Conservation (phyloP, 2,329 filamentous ascomycete genomes). For the Epichloe uncinata region DNA sequence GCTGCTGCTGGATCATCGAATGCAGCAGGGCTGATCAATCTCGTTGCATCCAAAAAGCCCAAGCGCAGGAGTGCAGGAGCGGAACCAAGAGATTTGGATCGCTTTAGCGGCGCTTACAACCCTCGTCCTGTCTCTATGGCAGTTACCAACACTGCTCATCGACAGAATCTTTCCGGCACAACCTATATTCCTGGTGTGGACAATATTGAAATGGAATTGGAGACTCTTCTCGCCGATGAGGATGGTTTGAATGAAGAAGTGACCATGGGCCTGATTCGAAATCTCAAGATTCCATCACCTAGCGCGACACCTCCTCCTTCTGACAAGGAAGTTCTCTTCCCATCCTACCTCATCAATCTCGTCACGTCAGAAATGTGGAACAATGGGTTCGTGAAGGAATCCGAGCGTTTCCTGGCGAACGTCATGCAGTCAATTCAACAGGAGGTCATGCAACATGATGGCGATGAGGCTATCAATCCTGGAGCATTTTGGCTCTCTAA, state of each 20-base stretch:
- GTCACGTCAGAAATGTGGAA: constrained; percentile 99
- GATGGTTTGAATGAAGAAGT: constrained; percentile 95
- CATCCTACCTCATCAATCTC: constrained; percentile 95
- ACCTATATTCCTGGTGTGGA: constrained; percentile 73
- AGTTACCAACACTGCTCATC: constrained; percentile 51
- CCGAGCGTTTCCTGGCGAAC: constrained; percentile 94
- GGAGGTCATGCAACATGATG: constrained; percentile 98
- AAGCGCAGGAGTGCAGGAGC: constrained; percentile 87
- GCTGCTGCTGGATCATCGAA: constrained; percentile 32
- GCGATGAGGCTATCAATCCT: constrained; percentile 91
- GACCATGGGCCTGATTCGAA: constrained; percentile 87
- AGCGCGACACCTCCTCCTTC: constrained; percentile 79
- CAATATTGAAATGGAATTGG: constrained; percentile 88
- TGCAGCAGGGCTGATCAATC: constrained; percentile 76
- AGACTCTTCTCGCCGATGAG: constrained; percentile 86
- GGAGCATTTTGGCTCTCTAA: constrained; percentile 98
- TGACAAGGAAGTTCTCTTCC: constrained; percentile 98
- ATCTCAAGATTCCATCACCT: constrained; percentile 89
- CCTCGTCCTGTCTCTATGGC: constrained; percentile 96
- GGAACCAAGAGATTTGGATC: constrained; percentile 72
- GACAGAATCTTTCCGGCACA: constrained; percentile 59
- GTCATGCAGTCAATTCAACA: constrained; percentile 99
- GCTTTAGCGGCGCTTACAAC: constrained; percentile 86
- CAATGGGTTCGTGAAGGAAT: constrained; percentile 98
- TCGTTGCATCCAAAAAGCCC: constrained; percentile 93